Conservation (phyloP, 345 rosid species). For the Eucalyptus sp. region DNA sequence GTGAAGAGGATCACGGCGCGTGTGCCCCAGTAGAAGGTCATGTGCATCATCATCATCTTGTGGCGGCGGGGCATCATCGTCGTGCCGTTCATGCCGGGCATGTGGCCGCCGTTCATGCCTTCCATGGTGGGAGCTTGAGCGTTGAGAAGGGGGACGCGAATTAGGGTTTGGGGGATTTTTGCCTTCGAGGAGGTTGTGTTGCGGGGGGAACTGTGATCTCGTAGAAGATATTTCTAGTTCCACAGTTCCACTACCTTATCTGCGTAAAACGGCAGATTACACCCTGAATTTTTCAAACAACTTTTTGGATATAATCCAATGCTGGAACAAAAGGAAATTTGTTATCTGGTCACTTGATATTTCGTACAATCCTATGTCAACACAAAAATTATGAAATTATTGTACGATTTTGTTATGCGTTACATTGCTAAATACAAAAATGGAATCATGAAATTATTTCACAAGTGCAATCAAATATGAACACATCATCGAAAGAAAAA, state of each 20-base stretch:
- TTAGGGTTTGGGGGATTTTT: background rate
- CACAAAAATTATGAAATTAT: background rate
- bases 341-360: background rate
- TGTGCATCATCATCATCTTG: conserved; percentile 40
- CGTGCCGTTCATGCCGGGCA: background rate
- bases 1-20: conserved; percentile 47
- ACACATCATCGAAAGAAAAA: background rate
- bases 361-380: background rate
- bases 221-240: background rate
- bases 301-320: background rate
- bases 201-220: background rate
- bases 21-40: conserved; percentile 71
- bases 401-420: too few relatives aligned
- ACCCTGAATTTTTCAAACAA: too few relatives aligned
- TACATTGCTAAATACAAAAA: too few relatives aligned
- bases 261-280: background rate
- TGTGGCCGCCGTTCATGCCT: background rate
- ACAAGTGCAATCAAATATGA: background rate
- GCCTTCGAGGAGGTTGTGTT: background rate
- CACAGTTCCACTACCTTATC: background rate
- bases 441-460: background rate
- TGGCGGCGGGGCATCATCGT: background rate
- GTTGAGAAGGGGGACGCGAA: background rate
- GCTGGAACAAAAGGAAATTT: too few relatives aligned
- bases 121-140: background rate